A percentile compares a stretch with the other conserved stretches of the same genome.
Conservation (phyloP, 495 filamentous ascomycete species). For the Aspergillus conjunctus region DNA sequence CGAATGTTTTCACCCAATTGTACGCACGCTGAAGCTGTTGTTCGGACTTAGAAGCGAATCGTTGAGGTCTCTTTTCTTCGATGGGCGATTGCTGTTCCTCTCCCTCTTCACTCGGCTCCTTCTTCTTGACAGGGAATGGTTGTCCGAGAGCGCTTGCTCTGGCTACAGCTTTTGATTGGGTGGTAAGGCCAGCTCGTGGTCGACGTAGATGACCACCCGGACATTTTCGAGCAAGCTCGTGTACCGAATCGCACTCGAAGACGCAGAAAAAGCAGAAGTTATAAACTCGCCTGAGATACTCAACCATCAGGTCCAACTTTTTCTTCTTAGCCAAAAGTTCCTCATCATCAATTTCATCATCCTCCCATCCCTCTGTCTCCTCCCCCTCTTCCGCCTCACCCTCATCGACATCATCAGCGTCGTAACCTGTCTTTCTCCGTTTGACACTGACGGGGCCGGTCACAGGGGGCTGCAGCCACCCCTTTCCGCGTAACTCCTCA, state of each 20-base stretch:
- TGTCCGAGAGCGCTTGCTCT: slow-evolving; percentile 76
- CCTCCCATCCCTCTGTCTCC: slow-evolving; percentile 72
- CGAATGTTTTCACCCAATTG: slow-evolving; percentile 99
- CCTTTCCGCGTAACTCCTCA: slow-evolving; percentile 71
- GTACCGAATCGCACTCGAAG: slow-evolving; percentile 95
- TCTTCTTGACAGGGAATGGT: slow-evolving; percentile 79
- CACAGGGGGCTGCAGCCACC: slow-evolving; percentile 69
- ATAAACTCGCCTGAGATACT: slow-evolving; percentile 94
- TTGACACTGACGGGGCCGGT: slow-evolving; percentile 58
- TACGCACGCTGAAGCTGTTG: slow-evolving; percentile 91
- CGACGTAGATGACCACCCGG: slow-evolving; percentile 94
- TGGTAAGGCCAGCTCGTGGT: slow-evolving; percentile 78
- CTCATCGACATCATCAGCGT: slow-evolving; percentile 69
- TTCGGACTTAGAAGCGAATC: slow-evolving; percentile 71
- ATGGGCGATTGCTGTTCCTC: slow-evolving; percentile 65
- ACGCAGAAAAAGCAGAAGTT: slow-evolving; percentile 99
- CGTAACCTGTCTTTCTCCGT: slow-evolving; percentile 61
- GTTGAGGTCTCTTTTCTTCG: slow-evolving; percentile 66
- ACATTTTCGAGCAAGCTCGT: slow-evolving; percentile 93
- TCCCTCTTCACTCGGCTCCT: slow-evolving; percentile 62
- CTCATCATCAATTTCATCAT: slow-evolving; percentile 85
- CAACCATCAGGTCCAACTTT: slow-evolving; percentile 91
- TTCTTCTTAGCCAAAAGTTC: slow-evolving; percentile 93
- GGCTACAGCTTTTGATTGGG: slow-evolving; percentile 80
- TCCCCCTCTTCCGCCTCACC: slow-evolving; percentile 72